Evolutionary conservation across 352 stramenopile species (phyloP), one percentile per base, ranked within the genome.

Genomic region (Pythium monospermum): DNA sequence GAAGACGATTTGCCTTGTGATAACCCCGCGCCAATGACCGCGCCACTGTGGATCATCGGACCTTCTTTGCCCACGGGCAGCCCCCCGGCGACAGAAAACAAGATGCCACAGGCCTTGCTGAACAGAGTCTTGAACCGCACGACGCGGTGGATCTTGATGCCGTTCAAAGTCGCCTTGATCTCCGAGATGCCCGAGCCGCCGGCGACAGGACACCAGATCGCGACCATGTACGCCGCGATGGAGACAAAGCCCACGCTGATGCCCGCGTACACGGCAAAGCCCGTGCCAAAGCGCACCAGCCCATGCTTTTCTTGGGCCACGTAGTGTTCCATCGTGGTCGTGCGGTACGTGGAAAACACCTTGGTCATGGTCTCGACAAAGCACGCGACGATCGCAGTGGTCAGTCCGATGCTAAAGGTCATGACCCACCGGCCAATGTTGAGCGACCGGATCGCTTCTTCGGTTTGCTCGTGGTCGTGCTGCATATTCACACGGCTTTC

Each of bases 121-220:
- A 98, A 77, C 5, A 99, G 67, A 23, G 96, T 99, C 65, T 97
- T 98, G 32, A 98, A 66, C 0, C 91, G 76, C 6, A 99, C 86
- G n/a, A 99, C 84, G 19, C 94, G 82, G 30, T 96, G 94, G 23
- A 99, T 85, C 76, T 98, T 97, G 58, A 98, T 97, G 19, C 97
- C 97, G 68, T 99, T 99, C 12, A 99, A 71, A 19, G 95, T 98
- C 28, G 91, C 94, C 64, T 99, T 99, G 56, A 99, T 98, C 70
- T 99, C 97, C 0, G 87, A 83, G 62, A 99, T 98, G 36, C 96
- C 96, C 6, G 94, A 99, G 10, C 97, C 97, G 33, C 76, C 91
- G 2, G 90, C 91, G 18, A 98, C 85, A 1, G 96, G 96, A 66
- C 98, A 97, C 10, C 98, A 59, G 52, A 91, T 97, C 32, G 97